phyloP scores from a whole-genome alignment of 768 basidiomycete genomes.

The Galerina sulciceps region DNA sequence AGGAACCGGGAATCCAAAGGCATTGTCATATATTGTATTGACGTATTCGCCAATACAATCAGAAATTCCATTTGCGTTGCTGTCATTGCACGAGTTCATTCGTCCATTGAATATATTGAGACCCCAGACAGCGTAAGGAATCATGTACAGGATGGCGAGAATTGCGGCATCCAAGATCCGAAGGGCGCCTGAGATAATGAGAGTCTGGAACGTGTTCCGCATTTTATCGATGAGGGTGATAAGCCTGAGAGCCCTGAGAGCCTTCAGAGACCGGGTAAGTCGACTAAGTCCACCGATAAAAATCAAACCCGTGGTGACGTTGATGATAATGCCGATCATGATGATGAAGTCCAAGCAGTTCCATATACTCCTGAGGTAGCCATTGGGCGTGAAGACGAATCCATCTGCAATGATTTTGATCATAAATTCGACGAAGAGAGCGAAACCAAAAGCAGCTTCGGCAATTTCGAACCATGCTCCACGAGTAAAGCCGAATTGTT shows the following conservation, averaged over 20 bases:
- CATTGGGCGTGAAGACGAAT: constrained; percentile 88
- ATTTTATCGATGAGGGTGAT: constrained; percentile 89
- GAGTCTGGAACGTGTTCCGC: constrained; percentile 82
- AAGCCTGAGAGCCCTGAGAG: constrained; percentile 83
- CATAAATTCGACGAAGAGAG: constrained; percentile 79
- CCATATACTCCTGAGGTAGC: constrained; percentile 91
- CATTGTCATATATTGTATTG: constrained; percentile 60
- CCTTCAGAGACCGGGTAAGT: constrained; percentile 85
- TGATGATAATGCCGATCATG: constrained; percentile 76
- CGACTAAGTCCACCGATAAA: constrained; percentile 81
- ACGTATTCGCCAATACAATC: constrained; percentile 80
- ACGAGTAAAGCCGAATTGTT: constrained; percentile 58
- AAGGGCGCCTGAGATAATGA: constrained; percentile 84
- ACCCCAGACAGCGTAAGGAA: constrained; percentile 93
- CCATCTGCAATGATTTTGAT: constrained; percentile 95
- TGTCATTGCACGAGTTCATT: constrained; percentile 87
- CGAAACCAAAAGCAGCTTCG: constrained; percentile 71
- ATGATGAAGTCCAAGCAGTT: constrained; percentile 90
- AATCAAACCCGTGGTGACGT: constrained; percentile 70
- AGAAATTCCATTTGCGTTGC: constrained; percentile 48
- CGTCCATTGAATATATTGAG: constrained; percentile 89
- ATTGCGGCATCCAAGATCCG: constrained; percentile 90
- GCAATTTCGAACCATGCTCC: constrained; percentile 88
- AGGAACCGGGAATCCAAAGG: constrained; percentile 76
- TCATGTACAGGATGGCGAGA: constrained; percentile 89